Evolutionary conservation across 768 basidiomycete species (phyloP).

Genomic region (Mrakia gelida): DNA sequence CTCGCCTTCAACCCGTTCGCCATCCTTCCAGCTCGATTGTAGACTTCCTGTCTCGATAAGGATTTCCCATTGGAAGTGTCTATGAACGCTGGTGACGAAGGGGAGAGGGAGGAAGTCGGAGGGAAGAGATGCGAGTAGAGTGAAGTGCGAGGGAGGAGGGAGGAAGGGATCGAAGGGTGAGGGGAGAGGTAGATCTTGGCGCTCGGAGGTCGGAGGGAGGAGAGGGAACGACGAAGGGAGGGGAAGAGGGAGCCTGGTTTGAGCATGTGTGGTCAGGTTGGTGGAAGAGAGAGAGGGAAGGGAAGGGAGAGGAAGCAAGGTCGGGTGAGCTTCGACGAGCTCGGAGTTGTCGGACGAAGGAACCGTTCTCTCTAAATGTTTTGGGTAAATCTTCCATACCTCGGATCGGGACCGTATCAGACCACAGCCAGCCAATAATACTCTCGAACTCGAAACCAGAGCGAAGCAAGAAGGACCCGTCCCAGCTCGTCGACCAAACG

Average conservation of each 20-base stretch:
- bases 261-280: not conserved
- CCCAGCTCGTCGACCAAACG: no score
- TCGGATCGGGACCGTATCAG: no score
- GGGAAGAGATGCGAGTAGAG: constrained; percentile 29
- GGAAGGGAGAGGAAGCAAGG: no score
- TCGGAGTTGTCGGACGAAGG: no score
- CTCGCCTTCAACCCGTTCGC: constrained; percentile 55
- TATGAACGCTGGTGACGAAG: constrained; percentile 54
- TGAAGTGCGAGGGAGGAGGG: constrained; percentile 12
- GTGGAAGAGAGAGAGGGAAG: no score
- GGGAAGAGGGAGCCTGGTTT: not conserved
- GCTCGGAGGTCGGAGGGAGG: not conserved
- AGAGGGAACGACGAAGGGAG: not conserved
- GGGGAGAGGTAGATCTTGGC: constrained; percentile 12
- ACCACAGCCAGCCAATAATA: no score
- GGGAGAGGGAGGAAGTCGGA: not conserved
- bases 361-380: no score
- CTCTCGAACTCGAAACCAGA: no score
- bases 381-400: no score
- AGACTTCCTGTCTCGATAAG: constrained; percentile 57
- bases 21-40: constrained; percentile 55
- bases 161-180: constrained; percentile 1
- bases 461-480: no score
- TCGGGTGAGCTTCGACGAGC: no score
- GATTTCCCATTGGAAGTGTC: constrained; percentile 59